Conservation (phyloP, 2,329 filamentous ascomycete genomes). For the Rosellinia necatrix region DNA sequence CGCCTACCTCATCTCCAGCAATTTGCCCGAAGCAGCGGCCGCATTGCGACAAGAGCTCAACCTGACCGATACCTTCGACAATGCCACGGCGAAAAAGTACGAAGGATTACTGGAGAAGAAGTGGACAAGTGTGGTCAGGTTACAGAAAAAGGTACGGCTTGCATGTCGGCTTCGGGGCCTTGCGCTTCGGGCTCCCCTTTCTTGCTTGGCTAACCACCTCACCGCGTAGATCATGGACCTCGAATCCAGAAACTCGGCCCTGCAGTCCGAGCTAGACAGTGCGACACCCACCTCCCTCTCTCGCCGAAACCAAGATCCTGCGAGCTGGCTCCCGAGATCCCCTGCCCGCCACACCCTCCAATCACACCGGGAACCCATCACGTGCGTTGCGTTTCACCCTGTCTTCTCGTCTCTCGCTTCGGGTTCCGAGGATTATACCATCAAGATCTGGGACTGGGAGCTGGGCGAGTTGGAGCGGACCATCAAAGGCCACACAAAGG, state of each 20-base stretch:
- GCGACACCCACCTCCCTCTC: conserved; percentile 78
- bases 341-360: conserved; percentile 82
- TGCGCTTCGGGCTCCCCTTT: background rate
- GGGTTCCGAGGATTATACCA: conserved; percentile 88
- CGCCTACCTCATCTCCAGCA: conserved; percentile 79
- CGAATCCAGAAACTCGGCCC: conserved; percentile 71
- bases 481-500: conserved; percentile 88
- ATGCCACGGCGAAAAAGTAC: conserved; percentile 88
- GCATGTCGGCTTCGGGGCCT: background rate
- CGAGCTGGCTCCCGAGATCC: conserved; percentile 82
- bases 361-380: conserved; percentile 80
- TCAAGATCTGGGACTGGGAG: conserved; percentile 98
- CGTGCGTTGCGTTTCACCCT: conserved; percentile 89
- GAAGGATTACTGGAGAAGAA: conserved; percentile 95
- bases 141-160: conserved; percentile 84
- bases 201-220: conserved; percentile 8
- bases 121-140: conserved; percentile 92
- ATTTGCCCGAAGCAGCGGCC: conserved; percentile 70
- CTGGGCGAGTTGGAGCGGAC: conserved; percentile 87
- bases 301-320: conserved; percentile 80
- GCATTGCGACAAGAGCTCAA: conserved; percentile 78
- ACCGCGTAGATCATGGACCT: conserved; percentile 82
- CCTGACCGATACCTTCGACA: conserved; percentile 74
- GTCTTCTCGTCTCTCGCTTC: conserved; percentile 89
- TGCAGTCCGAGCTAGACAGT: conserved; percentile 84